Conservation (phyloP, 768 basidiomycete species). For the Rhizopogon vinicolor region DNA sequence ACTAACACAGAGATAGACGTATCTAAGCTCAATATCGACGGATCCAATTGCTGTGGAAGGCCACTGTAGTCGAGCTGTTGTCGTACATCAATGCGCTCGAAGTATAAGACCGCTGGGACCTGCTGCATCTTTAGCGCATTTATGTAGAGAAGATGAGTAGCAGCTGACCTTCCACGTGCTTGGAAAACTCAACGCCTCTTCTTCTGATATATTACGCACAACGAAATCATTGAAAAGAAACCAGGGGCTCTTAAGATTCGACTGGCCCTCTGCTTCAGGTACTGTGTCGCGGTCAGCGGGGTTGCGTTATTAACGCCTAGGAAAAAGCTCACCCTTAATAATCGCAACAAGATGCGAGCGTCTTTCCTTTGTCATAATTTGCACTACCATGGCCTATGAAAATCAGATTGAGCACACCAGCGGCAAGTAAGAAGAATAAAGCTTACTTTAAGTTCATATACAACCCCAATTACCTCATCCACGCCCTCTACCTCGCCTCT, state of each 20-base stretch:
- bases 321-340: slow-evolving; percentile 55
- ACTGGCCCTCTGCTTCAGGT: slow-evolving; percentile 54
- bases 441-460: slow-evolving; percentile 73
- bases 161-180: slow-evolving; percentile 86
- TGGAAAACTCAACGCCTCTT: slow-evolving; percentile 84
- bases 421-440: not conserved
- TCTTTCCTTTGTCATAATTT: slow-evolving; percentile 67
- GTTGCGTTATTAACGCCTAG: not conserved
- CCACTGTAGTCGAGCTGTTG: slow-evolving; percentile 56
- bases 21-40: slow-evolving; percentile 75
- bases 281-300: slow-evolving; percentile 37
- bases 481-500: slow-evolving; percentile 55
- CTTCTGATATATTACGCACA: slow-evolving; percentile 78
- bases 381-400: slow-evolving; percentile 71
- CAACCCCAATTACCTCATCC: slow-evolving; percentile 49
- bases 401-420: not conserved
- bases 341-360: slow-evolving; percentile 85
- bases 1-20: slow-evolving; percentile 83
- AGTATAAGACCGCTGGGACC: slow-evolving; percentile 89
- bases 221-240: slow-evolving; percentile 96
- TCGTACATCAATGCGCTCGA: slow-evolving; percentile 67
- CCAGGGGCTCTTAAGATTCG: slow-evolving; percentile 59
- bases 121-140: slow-evolving; percentile 24
- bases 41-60: slow-evolving; percentile 65
- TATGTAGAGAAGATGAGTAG: not conserved